Evolutionary conservation across 2,329 filamentous ascomycete species (phyloP), one percentile per base, ranked within the genome.

Genomic region (Aspergillus fijiensis): DNA sequence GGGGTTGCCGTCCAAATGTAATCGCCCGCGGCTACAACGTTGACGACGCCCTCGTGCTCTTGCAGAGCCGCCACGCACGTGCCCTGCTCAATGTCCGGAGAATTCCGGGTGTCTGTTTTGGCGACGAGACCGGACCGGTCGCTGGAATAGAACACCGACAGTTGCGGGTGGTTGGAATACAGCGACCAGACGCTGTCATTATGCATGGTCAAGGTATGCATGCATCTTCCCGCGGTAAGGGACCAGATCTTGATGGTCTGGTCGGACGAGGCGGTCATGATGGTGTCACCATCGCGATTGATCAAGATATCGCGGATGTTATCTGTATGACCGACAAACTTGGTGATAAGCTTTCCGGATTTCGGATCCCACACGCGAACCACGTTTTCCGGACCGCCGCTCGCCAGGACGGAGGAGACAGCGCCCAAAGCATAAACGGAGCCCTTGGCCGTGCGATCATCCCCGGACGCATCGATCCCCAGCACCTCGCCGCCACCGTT

Each of bases 171-270:
- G 57, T 94, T 88, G 0, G 95, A 97, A 76, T 90, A 96, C 23
- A 99, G 82, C 1, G 92, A 96, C 95, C 95, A 99, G 23, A 99
- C 91, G 73, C 93, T 97, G 72, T 96, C 92, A 72, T 96, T 96
- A 78, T 99, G 95, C 95, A 99, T 99, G 57, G 93, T 97, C 68
- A 99, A 85, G 0, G 95, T 99, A 77, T 97, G 92, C 89, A 98
- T 94, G 82, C 95, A 99, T 67, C 95, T 85, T 58, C 95, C 95
- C 23, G 92, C 94, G 11, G 91, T 95, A 67, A 98, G 88, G 66
- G 93, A 97, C 95, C 95, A 99, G 60, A 98, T 87, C 79, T 99
- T 99, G 80, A 99, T 89, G 0, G 95, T 98, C 77, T 96, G 92
- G 74, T 99, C 95, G 1, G 94, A 94, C 68, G 93, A 96, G 14